Evolutionary conservation across 2,329 filamentous ascomycete species (phyloP).

Genomic region (Pseudogymnoascus sp.): DNA sequence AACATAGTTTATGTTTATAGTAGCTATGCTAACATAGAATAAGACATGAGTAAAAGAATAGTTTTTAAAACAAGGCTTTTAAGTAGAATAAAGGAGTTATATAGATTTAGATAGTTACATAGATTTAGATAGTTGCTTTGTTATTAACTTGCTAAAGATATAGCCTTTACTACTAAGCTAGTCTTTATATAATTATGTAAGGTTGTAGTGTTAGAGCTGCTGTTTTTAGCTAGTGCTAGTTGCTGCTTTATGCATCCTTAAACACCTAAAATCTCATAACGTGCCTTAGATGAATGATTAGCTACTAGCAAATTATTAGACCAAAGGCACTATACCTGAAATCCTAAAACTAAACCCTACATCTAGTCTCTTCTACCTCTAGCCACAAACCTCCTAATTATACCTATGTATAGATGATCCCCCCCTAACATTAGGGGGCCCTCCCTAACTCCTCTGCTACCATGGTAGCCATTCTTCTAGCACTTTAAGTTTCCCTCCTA

Average conservation of each 20-base stretch:
- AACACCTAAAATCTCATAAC: neutral
- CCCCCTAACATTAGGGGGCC: neutral
- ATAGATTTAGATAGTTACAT: no score
- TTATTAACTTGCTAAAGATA: no score
- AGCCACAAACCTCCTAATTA: neutral
- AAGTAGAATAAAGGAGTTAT: no score
- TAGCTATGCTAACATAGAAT: no score
- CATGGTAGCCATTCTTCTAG: neutral
- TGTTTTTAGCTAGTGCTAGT: no score
- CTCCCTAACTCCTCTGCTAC: neutral
- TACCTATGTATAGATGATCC: neutral
- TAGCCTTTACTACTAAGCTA: no score
- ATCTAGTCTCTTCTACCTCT: neutral
- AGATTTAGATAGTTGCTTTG: no score
- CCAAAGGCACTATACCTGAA: neutral
- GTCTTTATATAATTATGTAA: no score
- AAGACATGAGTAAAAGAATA: no score
- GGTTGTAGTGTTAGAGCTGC: no score
- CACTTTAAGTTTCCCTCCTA: slow-evolving; percentile 2
- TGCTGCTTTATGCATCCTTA: neutral
- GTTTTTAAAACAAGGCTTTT: no score
- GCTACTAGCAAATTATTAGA: neutral
- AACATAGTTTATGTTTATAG: no score
- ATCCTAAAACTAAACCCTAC: neutral
- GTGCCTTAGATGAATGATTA: neutral